Evolutionary conservation across 2,329 filamentous ascomycete species (phyloP).

Genomic region (Aspergillus versicolor): DNA sequence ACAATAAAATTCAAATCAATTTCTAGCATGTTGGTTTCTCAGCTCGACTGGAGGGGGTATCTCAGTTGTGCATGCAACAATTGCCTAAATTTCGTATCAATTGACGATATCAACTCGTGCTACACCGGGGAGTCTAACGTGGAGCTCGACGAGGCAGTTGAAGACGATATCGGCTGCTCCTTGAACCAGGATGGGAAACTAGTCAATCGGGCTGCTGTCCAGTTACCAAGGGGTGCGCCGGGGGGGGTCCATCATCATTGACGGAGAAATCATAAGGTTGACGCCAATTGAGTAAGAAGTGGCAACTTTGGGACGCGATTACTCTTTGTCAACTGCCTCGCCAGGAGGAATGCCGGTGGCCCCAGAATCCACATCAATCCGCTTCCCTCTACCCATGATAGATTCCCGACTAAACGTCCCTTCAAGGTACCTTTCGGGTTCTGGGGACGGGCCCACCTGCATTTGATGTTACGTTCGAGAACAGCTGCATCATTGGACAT

Average conservation of each 20-base stretch:
- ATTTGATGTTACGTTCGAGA: slow-evolving; percentile 11
- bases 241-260: slow-evolving; percentile 11
- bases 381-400: too few relatives aligned
- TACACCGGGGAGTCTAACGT: slow-evolving; percentile 4
- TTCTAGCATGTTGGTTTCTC: background rate
- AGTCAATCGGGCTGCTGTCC: background rate
- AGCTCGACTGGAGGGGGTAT: slow-evolving; percentile 15
- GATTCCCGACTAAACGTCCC: slow-evolving; percentile 11
- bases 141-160: background rate
- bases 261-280: slow-evolving; percentile 16
- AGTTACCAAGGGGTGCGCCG: slow-evolving; percentile 9
- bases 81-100: slow-evolving; percentile 15
- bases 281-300: slow-evolving; percentile 8
- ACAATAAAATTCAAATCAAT: background rate
- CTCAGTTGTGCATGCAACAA: slow-evolving; percentile 16
- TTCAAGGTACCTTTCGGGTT: slow-evolving; percentile 16
- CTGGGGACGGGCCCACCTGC: slow-evolving; percentile 11
- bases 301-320: slow-evolving; percentile 8
- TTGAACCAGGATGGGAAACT: slow-evolving; percentile 3
- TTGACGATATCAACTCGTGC: slow-evolving; percentile 13
- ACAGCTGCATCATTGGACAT: slow-evolving; percentile 14
- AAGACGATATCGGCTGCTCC: slow-evolving; percentile 8
- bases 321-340: slow-evolving; percentile 1
- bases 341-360: slow-evolving; percentile 10
- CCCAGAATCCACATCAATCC: slow-evolving; percentile 16